A percentile compares a stretch with the other conserved stretches of the same genome.
These are phyloP conservation scores for Melastoma candidum DNA, from an alignment of 441 rosid species.

Conservation along the genomic window DNA sequence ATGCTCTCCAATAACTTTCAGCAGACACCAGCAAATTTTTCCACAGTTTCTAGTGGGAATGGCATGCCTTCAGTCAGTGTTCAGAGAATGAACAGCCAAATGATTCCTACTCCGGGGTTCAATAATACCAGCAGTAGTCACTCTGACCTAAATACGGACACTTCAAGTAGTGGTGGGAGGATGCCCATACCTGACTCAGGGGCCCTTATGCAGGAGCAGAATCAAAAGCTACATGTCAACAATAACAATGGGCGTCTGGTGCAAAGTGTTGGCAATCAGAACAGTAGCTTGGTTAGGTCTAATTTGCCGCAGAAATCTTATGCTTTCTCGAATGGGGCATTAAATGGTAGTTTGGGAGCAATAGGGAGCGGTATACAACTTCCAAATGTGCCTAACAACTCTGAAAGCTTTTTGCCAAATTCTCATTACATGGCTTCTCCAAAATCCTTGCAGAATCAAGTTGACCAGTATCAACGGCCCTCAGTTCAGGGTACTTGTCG, in stretches of 20 bases:
- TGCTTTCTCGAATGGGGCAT: slow-evolving; percentile 60
- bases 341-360: slow-evolving; percentile 68
- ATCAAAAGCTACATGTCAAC: slow-evolving; percentile 61
- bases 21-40: slow-evolving; percentile 59
- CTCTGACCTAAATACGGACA: slow-evolving; percentile 55
- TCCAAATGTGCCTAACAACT: slow-evolving; percentile 47
- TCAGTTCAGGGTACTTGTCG: slow-evolving; percentile 46
- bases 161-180: slow-evolving; percentile 54
- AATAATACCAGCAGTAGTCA: slow-evolving; percentile 38
- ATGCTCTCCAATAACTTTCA: slow-evolving; percentile 72
- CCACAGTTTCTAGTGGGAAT: slow-evolving; percentile 62
- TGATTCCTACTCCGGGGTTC: slow-evolving; percentile 98
- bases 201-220: slow-evolving; percentile 57
- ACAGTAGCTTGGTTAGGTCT: slow-evolving; percentile 65
- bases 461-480: slow-evolving; percentile 65
- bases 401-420: slow-evolving; percentile 45
- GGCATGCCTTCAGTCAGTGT: slow-evolving; percentile 60
- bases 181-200: slow-evolving; percentile 59
- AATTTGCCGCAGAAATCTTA: slow-evolving; percentile 77
- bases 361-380: slow-evolving; percentile 46
- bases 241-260: slow-evolving; percentile 63
- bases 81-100: slow-evolving; percentile 69
- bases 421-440: slow-evolving; percentile 48
- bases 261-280: slow-evolving; percentile 77
- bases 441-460: slow-evolving; percentile 55